Evolutionary conservation across 2,329 filamentous ascomycete species (phyloP).

Genomic region (Metarhizium sp.): DNA sequence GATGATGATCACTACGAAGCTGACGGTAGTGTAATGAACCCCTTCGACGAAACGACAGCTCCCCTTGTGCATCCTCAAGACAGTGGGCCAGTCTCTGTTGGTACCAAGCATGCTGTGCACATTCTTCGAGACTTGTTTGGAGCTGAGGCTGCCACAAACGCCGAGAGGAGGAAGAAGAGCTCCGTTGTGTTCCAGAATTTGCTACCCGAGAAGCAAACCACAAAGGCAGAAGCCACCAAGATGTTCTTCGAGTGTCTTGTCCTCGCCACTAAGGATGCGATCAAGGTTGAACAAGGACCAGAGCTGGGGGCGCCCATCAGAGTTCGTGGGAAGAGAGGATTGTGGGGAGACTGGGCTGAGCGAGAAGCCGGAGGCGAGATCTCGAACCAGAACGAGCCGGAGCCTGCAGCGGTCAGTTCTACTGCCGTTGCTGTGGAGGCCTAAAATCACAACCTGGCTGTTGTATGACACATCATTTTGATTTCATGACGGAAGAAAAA

Average conservation of each 20-base stretch:
- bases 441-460: slow-evolving; percentile 9
- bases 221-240: slow-evolving; percentile 87
- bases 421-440: slow-evolving; percentile 29
- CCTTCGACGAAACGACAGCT: slow-evolving; percentile 70
- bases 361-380: slow-evolving; percentile 56
- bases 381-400: slow-evolving; percentile 37
- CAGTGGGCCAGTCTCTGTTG: slow-evolving; percentile 76
- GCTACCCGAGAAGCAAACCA: slow-evolving; percentile 71
- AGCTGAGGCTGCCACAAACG: slow-evolving; percentile 55
- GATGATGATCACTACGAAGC: slow-evolving; percentile 37
- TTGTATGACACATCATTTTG: slow-evolving; percentile 7
- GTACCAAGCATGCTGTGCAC: slow-evolving; percentile 93
- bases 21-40: slow-evolving; percentile 40
- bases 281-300: slow-evolving; percentile 85
- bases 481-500: neutral
- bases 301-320: slow-evolving; percentile 71
- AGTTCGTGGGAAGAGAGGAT: slow-evolving; percentile 83
- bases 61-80: slow-evolving; percentile 74
- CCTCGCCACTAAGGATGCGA: slow-evolving; percentile 91
- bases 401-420: slow-evolving; percentile 21
- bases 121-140: slow-evolving; percentile 85
- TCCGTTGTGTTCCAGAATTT: slow-evolving; percentile 86
- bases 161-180: slow-evolving; percentile 63
- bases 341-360: slow-evolving; percentile 97
- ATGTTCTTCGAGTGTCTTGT: slow-evolving; percentile 99